phyloP scores from a whole-genome alignment of 495 filamentous ascomycete genomes.

The Tuber brumale region DNA sequence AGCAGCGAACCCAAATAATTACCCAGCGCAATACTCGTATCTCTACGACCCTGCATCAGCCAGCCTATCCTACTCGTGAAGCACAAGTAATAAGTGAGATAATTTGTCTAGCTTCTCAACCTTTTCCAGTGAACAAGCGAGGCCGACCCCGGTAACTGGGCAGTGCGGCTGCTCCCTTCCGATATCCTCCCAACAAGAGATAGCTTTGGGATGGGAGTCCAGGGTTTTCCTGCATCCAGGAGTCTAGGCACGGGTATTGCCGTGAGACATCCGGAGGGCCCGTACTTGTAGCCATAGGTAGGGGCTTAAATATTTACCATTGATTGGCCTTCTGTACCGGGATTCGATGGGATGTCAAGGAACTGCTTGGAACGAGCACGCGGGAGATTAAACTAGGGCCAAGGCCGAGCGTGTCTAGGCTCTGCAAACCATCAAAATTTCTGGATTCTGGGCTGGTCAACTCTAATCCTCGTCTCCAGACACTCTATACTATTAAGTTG shows the following conservation, averaged over 20 bases:
- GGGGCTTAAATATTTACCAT: neutral
- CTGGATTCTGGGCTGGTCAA: neutral
- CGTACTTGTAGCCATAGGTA: neutral
- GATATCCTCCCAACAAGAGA: neutral
- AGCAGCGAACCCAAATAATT: too few species aligned
- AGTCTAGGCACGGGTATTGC: neutral
- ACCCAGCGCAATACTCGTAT: neutral
- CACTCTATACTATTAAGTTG: neutral
- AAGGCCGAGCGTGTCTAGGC: neutral
- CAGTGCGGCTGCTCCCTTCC: neutral
- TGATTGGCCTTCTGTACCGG: neutral
- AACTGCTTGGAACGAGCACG: neutral
- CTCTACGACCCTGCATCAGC: neutral
- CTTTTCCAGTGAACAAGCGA: neutral
- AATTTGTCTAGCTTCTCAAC: neutral
- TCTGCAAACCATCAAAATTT: neutral
- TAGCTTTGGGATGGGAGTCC: neutral
- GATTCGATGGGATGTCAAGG: neutral
- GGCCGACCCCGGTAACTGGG: neutral
- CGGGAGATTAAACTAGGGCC: neutral
- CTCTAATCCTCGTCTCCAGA: neutral
- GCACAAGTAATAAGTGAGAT: neutral
- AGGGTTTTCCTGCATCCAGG: neutral
- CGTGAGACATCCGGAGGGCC: neutral
- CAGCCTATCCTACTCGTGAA: neutral